A percentile compares a stretch with the other conserved stretches of the same genome.
These are phyloP conservation scores for Trichosporon asahii DNA, from an alignment of 1,284 basidiomycete species.

Conservation along the genomic window DNA sequence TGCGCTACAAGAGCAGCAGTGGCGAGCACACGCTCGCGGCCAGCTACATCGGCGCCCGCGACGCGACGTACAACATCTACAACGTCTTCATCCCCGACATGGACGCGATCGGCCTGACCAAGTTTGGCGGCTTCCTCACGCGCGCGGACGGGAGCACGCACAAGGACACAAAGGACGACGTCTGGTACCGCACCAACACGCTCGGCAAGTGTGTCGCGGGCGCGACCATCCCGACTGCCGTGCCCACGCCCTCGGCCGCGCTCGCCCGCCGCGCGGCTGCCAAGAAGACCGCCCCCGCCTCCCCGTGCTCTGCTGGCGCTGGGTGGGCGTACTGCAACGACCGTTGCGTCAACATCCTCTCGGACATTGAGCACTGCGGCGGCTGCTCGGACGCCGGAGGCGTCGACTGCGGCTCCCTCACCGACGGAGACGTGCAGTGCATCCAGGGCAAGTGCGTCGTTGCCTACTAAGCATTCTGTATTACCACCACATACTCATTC, in stretches of 20 bases:
- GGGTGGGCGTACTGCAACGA: background rate
- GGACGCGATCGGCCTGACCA: conserved; percentile 5
- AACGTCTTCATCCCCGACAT: conserved; percentile 15
- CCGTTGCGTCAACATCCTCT: conserved; percentile 10
- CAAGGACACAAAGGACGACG: conserved; percentile 12
- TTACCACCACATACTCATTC: background rate
- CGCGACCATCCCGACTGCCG: conserved; percentile 13
- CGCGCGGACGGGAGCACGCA: conserved; percentile 13
- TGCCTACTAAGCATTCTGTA: background rate
- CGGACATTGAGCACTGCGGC: conserved; percentile 12
- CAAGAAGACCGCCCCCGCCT: conserved; percentile 12
- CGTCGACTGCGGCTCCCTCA: conserved; percentile 10
- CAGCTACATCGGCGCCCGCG: conserved; percentile 12
- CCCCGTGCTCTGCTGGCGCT: conserved; percentile 11
- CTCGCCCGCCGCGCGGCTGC: background rate
- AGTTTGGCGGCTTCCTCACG: conserved; percentile 13
- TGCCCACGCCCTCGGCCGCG: conserved; percentile 10
- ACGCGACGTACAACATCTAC: conserved; percentile 14
- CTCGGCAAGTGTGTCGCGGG: conserved; percentile 16
- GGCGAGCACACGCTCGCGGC: conserved; percentile 10
- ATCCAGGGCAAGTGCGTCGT: conserved; percentile 8
- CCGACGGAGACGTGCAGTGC: background rate
- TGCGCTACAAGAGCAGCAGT: conserved; percentile 10
- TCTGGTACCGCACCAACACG: conserved; percentile 13
- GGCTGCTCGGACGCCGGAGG: conserved; percentile 8